These are phyloP conservation scores for Gracilariopsis chorda DNA, from an alignment of 23 red algal genomes.

Conservation along the genomic window DNA sequence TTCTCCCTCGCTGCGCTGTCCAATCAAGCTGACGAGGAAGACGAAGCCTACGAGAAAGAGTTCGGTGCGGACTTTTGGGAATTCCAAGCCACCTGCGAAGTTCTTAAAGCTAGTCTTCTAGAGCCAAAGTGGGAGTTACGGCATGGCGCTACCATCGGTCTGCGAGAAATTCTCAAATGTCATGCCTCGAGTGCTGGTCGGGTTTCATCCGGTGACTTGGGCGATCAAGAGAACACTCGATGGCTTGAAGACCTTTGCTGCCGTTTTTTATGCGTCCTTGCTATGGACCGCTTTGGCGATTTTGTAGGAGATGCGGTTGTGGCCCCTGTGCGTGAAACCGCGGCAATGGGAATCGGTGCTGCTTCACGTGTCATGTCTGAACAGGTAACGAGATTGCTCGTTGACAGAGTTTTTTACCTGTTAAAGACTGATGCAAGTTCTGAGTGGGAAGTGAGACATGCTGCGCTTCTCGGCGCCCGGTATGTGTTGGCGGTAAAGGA, in stretches of 20 bases:
- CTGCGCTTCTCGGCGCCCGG: conserved; percentile 72
- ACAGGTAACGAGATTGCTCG: conserved; percentile 12
- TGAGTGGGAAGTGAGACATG: conserved; percentile 93
- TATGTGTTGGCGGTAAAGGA: conserved; percentile 86
- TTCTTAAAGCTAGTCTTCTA: conserved; percentile 71
- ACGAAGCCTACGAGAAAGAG: conserved; percentile 50
- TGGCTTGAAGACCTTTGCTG: conserved; percentile 91
- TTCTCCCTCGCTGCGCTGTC: conserved; percentile 52
- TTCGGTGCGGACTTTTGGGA: conserved; percentile 41
- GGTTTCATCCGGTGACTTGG: neutral
- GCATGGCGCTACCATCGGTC: conserved; percentile 89
- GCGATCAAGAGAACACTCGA: conserved; percentile 52
- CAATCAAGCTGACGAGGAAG: conserved; percentile 29
- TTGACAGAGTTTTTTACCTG: conserved; percentile 45
- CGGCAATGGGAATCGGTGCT: conserved; percentile 87
- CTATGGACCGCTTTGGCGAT: conserved; percentile 97
- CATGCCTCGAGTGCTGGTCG: conserved; percentile 67
- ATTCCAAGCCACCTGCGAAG: conserved; percentile 63
- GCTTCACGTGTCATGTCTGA: conserved; percentile 41
- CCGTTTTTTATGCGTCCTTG: conserved; percentile 82
- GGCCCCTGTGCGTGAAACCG: conserved; percentile 94
- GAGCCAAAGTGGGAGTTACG: conserved; percentile 79
- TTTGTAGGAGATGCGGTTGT: conserved; percentile 89
- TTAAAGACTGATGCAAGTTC: conserved; percentile 25
- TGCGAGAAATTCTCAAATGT: conserved; percentile 79